phyloP scores from a whole-genome alignment of 805 yeast genomes.

The Suhomyces canberraensis region DNA sequence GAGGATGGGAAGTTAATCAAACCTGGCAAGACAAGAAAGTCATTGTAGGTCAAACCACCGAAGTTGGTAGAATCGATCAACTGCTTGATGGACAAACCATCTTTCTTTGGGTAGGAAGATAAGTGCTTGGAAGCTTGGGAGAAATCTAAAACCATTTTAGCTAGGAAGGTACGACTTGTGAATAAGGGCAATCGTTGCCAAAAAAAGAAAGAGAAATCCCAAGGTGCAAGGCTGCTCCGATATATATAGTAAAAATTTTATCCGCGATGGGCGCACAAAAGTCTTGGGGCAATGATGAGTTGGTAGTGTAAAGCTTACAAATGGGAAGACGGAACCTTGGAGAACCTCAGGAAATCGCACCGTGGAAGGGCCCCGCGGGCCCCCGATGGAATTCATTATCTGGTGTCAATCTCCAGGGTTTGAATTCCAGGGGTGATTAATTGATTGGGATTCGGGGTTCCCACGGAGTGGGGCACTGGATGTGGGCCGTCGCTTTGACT shows the following conservation, averaged over 20 bases:
- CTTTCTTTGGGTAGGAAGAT: conserved; percentile 62
- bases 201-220: conserved; percentile 27
- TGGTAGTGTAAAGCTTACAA: not conserved
- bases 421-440: too few relatives aligned
- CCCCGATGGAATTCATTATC: too few relatives aligned
- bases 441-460: too few relatives aligned
- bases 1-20: conserved; percentile 86
- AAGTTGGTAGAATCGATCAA: conserved; percentile 86
- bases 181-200: conserved; percentile 42
- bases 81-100: conserved; percentile 79
- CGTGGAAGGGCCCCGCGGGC: too few relatives aligned
- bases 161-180: conserved; percentile 4
- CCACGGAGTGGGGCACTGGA: too few relatives aligned
- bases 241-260: conserved; percentile 6
- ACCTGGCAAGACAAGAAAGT: conserved; percentile 92
- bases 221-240: conserved; percentile 3
- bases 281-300: conserved; percentile 8
- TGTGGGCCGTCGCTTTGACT: too few relatives aligned
- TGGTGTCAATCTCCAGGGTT: too few relatives aligned
- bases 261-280: conserved; percentile 3
- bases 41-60: conserved; percentile 98
- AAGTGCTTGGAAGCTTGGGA: conserved; percentile 68
- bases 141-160: conserved; percentile 36
- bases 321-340: too few relatives aligned
- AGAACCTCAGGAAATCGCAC: too few relatives aligned